These are phyloP conservation scores for Russula virescens DNA, from an alignment of 768 basidiomycete genomes.

Conservation along the genomic window DNA sequence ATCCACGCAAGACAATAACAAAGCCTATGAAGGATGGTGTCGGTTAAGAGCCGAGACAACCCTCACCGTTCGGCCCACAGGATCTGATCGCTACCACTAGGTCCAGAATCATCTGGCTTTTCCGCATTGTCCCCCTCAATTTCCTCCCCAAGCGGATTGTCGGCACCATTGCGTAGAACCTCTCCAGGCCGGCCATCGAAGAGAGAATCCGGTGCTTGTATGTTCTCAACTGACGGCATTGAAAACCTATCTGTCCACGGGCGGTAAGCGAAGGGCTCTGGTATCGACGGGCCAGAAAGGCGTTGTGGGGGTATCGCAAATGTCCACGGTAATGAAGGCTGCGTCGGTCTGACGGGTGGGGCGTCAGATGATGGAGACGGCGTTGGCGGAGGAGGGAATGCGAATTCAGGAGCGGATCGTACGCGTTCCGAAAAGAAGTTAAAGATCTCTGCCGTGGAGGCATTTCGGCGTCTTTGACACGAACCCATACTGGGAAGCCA, in stretches of 20 bases:
- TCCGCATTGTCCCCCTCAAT: conserved; percentile 17
- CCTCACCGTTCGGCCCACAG: conserved; percentile 18
- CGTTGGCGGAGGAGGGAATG: neutral
- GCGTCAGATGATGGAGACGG: neutral
- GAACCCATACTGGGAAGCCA: conserved; percentile 25
- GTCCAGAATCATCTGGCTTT: conserved; percentile 15
- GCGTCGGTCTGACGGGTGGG: neutral
- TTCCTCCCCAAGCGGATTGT: conserved; percentile 1
- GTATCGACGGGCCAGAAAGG: neutral
- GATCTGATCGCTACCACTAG: neutral
- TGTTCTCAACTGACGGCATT: neutral
- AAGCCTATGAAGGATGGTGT: neutral
- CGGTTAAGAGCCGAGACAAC: neutral
- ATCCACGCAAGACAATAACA: neutral
- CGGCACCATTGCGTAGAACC: neutral
- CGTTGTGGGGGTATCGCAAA: neutral
- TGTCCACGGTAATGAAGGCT: neutral
- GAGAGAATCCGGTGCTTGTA: neutral
- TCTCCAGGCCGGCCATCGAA: neutral
- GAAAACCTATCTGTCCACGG: conserved; percentile 9
- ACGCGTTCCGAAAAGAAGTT: conserved; percentile 20
- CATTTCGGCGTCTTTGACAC: conserved; percentile 7
- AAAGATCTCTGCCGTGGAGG: conserved; percentile 4
- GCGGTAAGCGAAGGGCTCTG: neutral
- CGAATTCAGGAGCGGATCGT: conserved; percentile 17